Evolutionary conservation across 2,329 filamentous ascomycete species (phyloP).

Genomic region (Penicillium fuscoglaucum): DNA sequence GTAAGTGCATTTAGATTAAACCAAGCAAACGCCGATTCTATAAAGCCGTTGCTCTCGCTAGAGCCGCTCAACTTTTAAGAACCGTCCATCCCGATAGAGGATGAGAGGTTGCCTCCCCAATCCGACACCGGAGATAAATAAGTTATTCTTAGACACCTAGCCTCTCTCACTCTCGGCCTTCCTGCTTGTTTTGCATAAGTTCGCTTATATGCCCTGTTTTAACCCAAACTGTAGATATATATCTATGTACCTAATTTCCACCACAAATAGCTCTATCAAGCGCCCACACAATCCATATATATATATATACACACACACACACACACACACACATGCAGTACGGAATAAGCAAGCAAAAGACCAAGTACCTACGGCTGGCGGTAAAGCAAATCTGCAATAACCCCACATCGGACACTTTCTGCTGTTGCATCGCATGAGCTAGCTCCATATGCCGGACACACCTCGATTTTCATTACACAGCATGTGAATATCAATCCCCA

Average conservation of each 20-base stretch:
- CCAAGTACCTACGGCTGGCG: background rate
- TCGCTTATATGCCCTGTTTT: background rate
- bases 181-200: background rate
- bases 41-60: background rate
- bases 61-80: background rate
- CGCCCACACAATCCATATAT: background rate
- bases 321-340: background rate
- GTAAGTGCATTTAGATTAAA: background rate
- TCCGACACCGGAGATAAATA: background rate
- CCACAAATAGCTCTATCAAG: background rate
- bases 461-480: background rate
- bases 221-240: background rate
- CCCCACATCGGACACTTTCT: conserved; percentile 1
- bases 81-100: background rate
- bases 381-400: background rate
- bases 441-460: background rate
- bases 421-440: background rate
- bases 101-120: background rate
- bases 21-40: background rate
- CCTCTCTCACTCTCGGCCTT: background rate
- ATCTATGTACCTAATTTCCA: background rate
- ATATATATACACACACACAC: background rate
- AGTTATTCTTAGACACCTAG: background rate
- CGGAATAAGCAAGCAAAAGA: background rate
- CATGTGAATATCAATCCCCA: background rate